Evolutionary conservation across 768 basidiomycete genomes (phyloP), one percentile per base, ranked within the genome.

Genomic region (Termitomyces sp.): DNA sequence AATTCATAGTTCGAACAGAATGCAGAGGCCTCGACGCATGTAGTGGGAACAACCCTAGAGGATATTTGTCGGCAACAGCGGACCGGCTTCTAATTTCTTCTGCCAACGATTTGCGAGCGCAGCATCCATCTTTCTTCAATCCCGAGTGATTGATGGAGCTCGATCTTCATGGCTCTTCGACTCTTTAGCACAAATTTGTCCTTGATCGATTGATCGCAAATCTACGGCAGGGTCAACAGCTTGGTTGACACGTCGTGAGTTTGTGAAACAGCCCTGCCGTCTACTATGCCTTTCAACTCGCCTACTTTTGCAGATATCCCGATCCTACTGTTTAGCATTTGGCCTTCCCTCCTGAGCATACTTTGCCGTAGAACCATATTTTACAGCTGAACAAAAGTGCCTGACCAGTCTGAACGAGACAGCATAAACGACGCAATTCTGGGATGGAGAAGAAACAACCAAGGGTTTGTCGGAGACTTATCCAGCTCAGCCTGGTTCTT

Each of bases 341-440:
- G 40, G 32, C 40, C 47, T 25, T 50, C 50, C 32, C 37, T 38
- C 54, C 14, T 47, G 62, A 47, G 56, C 60, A 15, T 67, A 63
- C 31, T 49, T 57, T 9, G 15, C 42, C n/a, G 60, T 50, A 61
- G 40, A 53, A 32, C 62, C 60, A 9, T 32, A 50, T 9, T 65
- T 50, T 54, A 48, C 58, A 12, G 46, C 53, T 4, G 56, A 63
- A 4, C 51, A 61, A 25, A 25, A 36, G 61, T 61, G 29, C 53
- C 60, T 9, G 50, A 63, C 52, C 66, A 63, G 60, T 32, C 66
- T 31, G 61, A 64, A 7, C 56, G 58, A 45, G 37, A 55, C 9
- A 36, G 63, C 20, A 52, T 61, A 11, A 63, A 64, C 17, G 50
- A 43, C 51, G 60, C 15, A 61, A 65, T 42, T 46, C 59, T n/a